Evolutionary conservation across 108 stramenopile species (phyloP).

Genomic region (Nannochloropsis salina): DNA sequence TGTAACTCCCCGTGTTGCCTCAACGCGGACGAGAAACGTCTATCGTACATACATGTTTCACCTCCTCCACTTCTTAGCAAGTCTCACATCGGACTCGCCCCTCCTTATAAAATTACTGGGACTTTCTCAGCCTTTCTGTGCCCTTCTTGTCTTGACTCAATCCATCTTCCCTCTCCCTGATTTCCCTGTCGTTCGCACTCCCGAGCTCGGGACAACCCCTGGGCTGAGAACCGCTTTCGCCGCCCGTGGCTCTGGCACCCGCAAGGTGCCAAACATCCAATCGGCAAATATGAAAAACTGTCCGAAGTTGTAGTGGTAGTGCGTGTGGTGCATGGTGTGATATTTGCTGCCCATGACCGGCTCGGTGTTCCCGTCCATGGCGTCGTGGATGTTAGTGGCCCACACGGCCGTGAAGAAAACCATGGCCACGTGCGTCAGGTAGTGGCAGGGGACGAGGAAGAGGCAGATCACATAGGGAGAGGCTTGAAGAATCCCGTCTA

Average conservation of each 20-base stretch:
- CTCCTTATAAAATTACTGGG: too few species aligned
- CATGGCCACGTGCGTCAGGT: constrained; percentile 68
- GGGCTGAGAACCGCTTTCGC: constrained; percentile 9
- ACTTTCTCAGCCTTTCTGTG: too few species aligned
- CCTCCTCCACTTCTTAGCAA: too few species aligned
- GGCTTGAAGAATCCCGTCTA: constrained; percentile 77
- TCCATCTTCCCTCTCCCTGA: neutral
- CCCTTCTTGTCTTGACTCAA: too few species aligned
- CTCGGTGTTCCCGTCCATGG: constrained; percentile 71
- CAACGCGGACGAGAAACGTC: too few species aligned
- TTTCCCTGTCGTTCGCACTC: neutral
- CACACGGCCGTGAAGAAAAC: constrained; percentile 77
- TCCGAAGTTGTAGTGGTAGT: constrained; percentile 82
- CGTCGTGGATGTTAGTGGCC: constrained; percentile 86
- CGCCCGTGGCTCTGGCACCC: constrained; percentile 52
- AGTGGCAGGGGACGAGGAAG: constrained; percentile 71
- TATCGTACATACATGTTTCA: too few species aligned
- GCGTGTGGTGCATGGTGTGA: constrained; percentile 79
- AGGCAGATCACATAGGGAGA: constrained; percentile 66
- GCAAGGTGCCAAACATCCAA: constrained; percentile 68
- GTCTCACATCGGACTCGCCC: too few species aligned
- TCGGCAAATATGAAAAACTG: constrained; percentile 85
- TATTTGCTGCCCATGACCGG: constrained; percentile 81
- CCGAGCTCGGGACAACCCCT: constrained; percentile 19
- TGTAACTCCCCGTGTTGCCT: too few species aligned